Conservation (phyloP, 345 rosid genomes). For the Limnanthes douglasii region DNA sequence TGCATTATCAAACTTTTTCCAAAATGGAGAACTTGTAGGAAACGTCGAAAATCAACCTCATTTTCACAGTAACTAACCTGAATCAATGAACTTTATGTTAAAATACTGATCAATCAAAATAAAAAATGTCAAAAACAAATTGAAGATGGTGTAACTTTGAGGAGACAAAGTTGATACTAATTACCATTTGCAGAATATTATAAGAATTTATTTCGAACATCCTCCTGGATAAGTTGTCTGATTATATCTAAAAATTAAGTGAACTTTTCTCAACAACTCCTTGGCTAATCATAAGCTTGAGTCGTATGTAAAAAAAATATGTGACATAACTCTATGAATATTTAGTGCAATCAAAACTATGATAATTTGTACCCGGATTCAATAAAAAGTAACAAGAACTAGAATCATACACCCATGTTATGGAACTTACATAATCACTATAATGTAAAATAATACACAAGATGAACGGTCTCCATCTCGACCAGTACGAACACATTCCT, state of each 20-base stretch:
- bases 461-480: slow-evolving; percentile 91
- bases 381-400: not conserved
- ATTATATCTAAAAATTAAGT: slow-evolving; percentile 38
- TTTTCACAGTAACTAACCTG: slow-evolving; percentile 96
- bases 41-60: slow-evolving; percentile 89
- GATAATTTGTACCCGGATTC: slow-evolving; percentile 1
- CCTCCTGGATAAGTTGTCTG: slow-evolving; percentile 55
- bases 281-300: slow-evolving; percentile 90
- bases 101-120: not conserved
- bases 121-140: slow-evolving; percentile 4
- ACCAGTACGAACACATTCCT: slow-evolving; percentile 99
- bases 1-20: slow-evolving; percentile 66
- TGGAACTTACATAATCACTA: slow-evolving; percentile 71
- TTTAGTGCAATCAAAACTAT: slow-evolving; percentile 9
- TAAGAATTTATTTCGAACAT: slow-evolving; percentile 78
- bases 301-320: slow-evolving; percentile 50
- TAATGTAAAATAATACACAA: slow-evolving; percentile 84
- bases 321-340: not conserved
- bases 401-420: slow-evolving; percentile 5
- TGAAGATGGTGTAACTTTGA: slow-evolving; percentile 1
- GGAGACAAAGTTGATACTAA: too few species aligned
- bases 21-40: slow-evolving; percentile 76
- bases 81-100: slow-evolving; percentile 13
- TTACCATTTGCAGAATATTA: slow-evolving; percentile 88
- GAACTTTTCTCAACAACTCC: slow-evolving; percentile 76